Conservation (phyloP, 192 early-diverging fungal genomes). For the Coemansia sp. region DNA sequence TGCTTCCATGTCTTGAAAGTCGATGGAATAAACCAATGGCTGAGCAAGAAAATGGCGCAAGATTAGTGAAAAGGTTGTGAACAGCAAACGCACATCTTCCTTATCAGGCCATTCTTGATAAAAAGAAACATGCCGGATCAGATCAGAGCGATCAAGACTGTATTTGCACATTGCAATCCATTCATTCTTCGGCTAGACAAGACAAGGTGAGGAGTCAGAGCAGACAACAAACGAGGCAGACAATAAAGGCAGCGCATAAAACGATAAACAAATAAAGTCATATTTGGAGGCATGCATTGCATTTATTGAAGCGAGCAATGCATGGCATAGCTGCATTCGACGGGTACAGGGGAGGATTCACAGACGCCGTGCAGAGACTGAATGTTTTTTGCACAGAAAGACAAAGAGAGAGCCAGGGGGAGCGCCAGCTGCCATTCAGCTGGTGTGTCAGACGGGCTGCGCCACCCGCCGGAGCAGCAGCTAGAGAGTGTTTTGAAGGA, state of each 20-base stretch:
- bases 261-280: not conserved
- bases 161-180: too few relatives aligned
- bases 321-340: not conserved
- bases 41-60: constrained; percentile 1
- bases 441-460: not conserved
- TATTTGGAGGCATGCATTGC: constrained; percentile 4
- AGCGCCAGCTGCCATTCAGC: not conserved
- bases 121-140: not conserved
- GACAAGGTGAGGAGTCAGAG: not conserved
- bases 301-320: constrained; percentile 2
- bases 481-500: not conserved
- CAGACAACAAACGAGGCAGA: not conserved
- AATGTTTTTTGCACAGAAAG: too few relatives aligned
- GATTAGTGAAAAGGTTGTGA: not conserved
- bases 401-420: not conserved
- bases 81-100: too few relatives aligned
- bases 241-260: not conserved
- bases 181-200: too few relatives aligned
- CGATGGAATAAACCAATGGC: not conserved
- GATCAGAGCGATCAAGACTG: not conserved
- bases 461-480: not conserved
- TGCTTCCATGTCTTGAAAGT: not conserved
- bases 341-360: not conserved
- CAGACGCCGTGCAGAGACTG: not conserved
- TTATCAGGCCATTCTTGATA: too few relatives aligned